These are phyloP conservation scores for Diaporthe citri DNA, from an alignment of 2,329 filamentous ascomycete genomes.

Conservation along the genomic window DNA sequence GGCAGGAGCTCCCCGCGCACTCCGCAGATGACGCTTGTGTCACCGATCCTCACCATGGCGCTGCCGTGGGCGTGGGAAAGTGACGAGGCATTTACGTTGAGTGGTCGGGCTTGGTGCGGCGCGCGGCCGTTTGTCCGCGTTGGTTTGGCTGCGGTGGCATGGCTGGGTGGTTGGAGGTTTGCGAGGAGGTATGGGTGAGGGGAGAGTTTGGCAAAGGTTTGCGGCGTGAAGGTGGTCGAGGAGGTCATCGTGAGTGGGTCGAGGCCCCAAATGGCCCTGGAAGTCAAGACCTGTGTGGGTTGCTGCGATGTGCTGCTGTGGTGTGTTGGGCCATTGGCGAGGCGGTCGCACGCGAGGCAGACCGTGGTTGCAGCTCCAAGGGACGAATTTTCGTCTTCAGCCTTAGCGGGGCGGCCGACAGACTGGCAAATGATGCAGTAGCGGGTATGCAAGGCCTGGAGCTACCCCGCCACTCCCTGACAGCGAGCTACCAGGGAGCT, in stretches of 20 bases:
- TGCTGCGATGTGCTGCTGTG: not conserved
- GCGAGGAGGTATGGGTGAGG: constrained; percentile 91
- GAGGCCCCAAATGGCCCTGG: not conserved
- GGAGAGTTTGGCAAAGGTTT: constrained; percentile 89
- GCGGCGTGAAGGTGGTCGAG: constrained; percentile 63
- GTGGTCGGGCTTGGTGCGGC: constrained; percentile 75
- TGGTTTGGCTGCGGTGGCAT: constrained; percentile 52
- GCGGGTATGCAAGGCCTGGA: constrained; percentile 38
- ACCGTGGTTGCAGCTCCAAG: constrained; percentile 1
- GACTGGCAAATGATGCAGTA: constrained; percentile 31
- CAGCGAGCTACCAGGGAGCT: not conserved
- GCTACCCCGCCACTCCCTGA: constrained; percentile 36
- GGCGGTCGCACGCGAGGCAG: constrained; percentile 14
- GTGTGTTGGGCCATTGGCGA: not conserved
- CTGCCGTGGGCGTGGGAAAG: constrained; percentile 92
- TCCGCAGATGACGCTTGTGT: constrained; percentile 95
- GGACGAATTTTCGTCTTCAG: constrained; percentile 36
- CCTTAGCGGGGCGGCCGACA: constrained; percentile 35
- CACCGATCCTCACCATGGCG: constrained; percentile 87
- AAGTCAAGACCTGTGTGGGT: not conserved
- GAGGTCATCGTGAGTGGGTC: constrained; percentile 48
- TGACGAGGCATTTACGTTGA: constrained; percentile 85
- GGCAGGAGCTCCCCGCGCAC: constrained; percentile 88
- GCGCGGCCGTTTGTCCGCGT: constrained; percentile 85
- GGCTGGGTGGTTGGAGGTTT: constrained; percentile 75